phyloP scores from a whole-genome alignment of 169 alveolate genomes.

The Eimeria zaria region DNA sequence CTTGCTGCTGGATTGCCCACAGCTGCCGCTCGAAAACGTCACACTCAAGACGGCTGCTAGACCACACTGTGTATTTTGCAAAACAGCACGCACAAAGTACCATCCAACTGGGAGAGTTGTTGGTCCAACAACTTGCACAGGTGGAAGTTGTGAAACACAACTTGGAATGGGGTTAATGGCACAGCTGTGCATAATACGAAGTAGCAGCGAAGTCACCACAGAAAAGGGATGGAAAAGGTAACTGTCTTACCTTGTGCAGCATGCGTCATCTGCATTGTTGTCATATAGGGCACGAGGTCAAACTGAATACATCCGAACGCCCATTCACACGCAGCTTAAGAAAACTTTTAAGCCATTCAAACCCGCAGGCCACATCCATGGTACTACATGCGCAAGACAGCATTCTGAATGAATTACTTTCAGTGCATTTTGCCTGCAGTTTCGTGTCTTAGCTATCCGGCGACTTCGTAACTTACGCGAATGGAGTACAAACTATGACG shows the following conservation, averaged over 20 bases:
- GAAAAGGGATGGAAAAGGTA: not conserved
- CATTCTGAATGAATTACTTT: not conserved
- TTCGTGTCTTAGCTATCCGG: not conserved
- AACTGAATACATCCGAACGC: constrained; percentile 39
- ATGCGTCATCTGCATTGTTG: constrained; percentile 74
- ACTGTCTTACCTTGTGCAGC: constrained; percentile 59
- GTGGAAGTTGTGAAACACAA: too few species aligned
- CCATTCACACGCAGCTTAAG: not conserved
- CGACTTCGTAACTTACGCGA: constrained; percentile 50
- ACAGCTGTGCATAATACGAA: not conserved
- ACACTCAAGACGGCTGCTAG: constrained; percentile 80
- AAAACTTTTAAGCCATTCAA: not conserved
- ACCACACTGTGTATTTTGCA: constrained; percentile 62
- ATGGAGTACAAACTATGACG: constrained; percentile 75
- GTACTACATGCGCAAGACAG: not conserved
- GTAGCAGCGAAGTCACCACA: not conserved
- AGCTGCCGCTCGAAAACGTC: constrained; percentile 81
- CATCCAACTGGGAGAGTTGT: not conserved
- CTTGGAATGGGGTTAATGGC: not conserved
- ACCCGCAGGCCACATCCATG: not conserved
- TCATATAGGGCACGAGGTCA: constrained; percentile 84
- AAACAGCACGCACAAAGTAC: not conserved
- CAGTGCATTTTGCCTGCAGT: not conserved
- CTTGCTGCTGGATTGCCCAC: constrained; percentile 76
- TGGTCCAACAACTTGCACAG: too few species aligned